Conservation (phyloP, 2,329 filamentous ascomycete species). For the Verticillium klebahnii region DNA sequence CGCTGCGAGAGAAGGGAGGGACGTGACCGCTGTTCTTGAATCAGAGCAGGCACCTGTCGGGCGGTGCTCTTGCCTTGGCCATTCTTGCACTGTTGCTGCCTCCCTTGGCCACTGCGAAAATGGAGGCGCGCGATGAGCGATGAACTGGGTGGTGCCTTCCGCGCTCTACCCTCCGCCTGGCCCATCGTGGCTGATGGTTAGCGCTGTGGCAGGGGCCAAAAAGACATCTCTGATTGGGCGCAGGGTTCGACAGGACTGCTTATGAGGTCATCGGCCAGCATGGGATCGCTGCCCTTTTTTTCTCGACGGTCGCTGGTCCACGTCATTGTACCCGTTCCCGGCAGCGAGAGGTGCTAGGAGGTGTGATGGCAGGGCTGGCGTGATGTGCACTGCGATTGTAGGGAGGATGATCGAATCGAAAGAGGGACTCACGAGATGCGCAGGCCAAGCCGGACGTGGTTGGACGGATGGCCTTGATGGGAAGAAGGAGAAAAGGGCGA, state of each 20-base stretch:
- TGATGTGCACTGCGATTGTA: background rate
- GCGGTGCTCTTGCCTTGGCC: background rate
- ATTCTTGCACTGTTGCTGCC: background rate
- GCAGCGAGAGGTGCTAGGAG: background rate
- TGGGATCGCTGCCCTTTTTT: background rate
- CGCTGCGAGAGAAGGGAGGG: background rate
- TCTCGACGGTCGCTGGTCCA: background rate
- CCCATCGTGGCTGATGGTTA: background rate
- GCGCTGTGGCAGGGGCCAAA: background rate
- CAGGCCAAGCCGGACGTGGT: background rate
- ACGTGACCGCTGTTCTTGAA: background rate
- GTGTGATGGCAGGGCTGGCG: background rate
- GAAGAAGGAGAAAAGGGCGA: background rate
- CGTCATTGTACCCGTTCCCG: background rate
- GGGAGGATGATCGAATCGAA: background rate
- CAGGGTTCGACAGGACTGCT: background rate
- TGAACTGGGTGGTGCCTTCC: background rate
- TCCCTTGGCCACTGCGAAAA: background rate
- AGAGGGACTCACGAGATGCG: background rate
- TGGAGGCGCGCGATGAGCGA: background rate
- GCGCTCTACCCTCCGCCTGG: background rate
- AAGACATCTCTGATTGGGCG: background rate
- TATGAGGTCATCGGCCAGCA: background rate
- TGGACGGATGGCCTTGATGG: too few relatives aligned
- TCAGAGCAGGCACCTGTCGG: background rate